Evolutionary conservation across 176 grass and related monocot genomes (phyloP), one percentile per base, ranked within the genome.

Genomic region (Avena insularis): DNA sequence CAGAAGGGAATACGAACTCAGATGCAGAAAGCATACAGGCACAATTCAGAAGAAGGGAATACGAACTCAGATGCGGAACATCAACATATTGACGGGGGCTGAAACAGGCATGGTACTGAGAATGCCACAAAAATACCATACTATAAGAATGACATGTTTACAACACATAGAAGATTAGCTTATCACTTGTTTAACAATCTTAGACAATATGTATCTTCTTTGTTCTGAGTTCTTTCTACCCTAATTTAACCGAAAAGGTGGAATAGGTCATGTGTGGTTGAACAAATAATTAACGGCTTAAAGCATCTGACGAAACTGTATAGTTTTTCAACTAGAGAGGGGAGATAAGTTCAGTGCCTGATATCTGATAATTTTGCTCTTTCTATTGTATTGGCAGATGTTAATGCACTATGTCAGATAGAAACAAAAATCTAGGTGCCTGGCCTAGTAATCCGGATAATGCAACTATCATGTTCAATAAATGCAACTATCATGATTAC

Each of bases 31-130:
- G 19, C 57, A 59, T 20, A 59, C 61, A 63, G 23, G 61, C 65
- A 65, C 31, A 40, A 58, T 81, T 66, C 59, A 66, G 82, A 74
- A 55, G 6, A 25, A 55, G n/a, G 46, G 46, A 15, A 20, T 43
- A 89, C 12, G 31, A 25, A 19, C 23, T 35, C 57, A 81, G 23
- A 48, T 23, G 21, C 58, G 70, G 33, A 14, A 19, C 8, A 31
- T 43, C 63, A 77, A 19, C 54, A 19, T 83, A 83, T 79, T 56
- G 46, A 64, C 79, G 82, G 61, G 50, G 5, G 43, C 40, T 59
- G 77, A 79, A 85, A 64, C 9, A 57, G 16, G 83, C 79, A 79
- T 14, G 45, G 72, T 86, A 86, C 83, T 63, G 64, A 86, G 84
- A 83, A 27, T 55, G 9, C 57, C 58, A 55, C 29, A 84, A 49